Conservation (phyloP, 306 rosid species). For the Alnus glutinosa region DNA sequence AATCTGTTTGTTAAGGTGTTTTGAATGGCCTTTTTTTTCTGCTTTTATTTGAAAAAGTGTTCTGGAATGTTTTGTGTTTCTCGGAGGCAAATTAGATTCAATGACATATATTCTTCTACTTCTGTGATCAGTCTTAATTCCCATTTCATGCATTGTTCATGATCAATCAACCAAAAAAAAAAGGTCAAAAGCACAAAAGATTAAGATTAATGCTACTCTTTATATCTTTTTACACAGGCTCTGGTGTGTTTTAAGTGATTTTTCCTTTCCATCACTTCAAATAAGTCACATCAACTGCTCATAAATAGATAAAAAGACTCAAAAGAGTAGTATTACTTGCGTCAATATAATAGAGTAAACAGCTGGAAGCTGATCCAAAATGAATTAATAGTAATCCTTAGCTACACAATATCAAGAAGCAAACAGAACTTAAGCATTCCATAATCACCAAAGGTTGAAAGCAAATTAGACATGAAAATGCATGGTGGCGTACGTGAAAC, state of each 20-base stretch:
- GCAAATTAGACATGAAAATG: conserved; percentile 20
- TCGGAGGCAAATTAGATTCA: no score
- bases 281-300: no score
- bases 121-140: not conserved
- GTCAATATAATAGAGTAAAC: not conserved
- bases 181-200: not conserved
- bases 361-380: conserved; percentile 23
- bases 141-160: not conserved
- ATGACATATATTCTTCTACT: no score
- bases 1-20: no score
- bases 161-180: not conserved
- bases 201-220: not conserved
- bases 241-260: no score
- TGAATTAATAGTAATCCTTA: conserved; percentile 27
- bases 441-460: conserved; percentile 25
- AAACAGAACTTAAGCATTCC: conserved; percentile 26
- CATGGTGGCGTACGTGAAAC: conserved; percentile 3
- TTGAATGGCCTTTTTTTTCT: no score
- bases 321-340: no score
- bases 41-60: no score
- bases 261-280: no score
- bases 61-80: no score
- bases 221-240: no score
- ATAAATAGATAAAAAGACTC: no score
- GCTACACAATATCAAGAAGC: conserved; percentile 27